phyloP scores from a whole-genome alignment of 177 flowering plant species.

The Vitis hybrid region DNA sequence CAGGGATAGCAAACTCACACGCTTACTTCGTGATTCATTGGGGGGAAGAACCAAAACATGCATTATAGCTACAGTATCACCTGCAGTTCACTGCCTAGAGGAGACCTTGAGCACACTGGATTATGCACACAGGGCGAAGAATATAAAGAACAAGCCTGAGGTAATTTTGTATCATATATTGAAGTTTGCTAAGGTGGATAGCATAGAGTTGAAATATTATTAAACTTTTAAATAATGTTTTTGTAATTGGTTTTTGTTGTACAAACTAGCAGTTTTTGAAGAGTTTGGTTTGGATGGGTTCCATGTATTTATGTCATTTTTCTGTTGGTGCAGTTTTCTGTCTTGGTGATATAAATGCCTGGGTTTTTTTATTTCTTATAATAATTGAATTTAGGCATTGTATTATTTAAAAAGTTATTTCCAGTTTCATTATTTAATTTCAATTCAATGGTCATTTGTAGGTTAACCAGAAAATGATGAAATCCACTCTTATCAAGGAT shows the following conservation, averaged over 20 bases:
- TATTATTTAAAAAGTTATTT: too few species aligned
- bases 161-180: slow-evolving; percentile 29
- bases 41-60: slow-evolving; percentile 98
- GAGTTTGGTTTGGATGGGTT: neutral
- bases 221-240: neutral
- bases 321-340: neutral
- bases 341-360: too few species aligned
- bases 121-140: slow-evolving; percentile 94
- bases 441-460: slow-evolving; percentile 19
- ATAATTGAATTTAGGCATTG: too few species aligned
- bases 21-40: slow-evolving; percentile 89
- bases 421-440: neutral
- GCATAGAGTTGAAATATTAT: neutral
- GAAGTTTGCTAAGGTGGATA: too few species aligned
- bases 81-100: slow-evolving; percentile 93
- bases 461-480: slow-evolving; percentile 99
- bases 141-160: slow-evolving; percentile 95
- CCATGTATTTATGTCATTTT: neutral
- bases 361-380: too few species aligned
- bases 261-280: neutral
- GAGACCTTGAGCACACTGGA: slow-evolving; percentile 96
- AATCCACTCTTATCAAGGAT: slow-evolving; percentile 93
- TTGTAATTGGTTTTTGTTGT: neutral
- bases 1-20: slow-evolving; percentile 93
- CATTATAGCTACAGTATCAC: slow-evolving; percentile 97